Base-by-base conservation (phyloP, 2,329 filamentous ascomycete species). In the Talaromyces sp. region DNA sequence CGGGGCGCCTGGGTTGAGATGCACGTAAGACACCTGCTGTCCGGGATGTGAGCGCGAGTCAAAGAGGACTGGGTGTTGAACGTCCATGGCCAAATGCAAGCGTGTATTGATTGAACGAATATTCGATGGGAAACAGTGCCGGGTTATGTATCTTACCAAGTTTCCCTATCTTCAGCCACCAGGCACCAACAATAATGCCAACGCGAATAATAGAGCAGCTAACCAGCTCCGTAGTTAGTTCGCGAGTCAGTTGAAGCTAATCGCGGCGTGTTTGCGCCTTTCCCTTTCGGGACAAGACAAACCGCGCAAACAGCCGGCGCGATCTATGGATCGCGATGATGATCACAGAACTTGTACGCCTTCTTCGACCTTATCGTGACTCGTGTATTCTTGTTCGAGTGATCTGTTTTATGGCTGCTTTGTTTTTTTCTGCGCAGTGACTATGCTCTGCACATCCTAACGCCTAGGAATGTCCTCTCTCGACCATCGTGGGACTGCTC, bases 381-480 rank as follows among this genome's bases (percentile, higher is more conserved):
- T 3, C 10, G 8, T 9, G 16, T 40, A 8, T 7, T 40, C 36
- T 40, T 40, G 36, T 40, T n/a, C 16, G 36, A n/a, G 5, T 7
- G 4, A 12, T 27, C 8, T 27, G 10, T 47, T 27, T 10, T 27
- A 47, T 47, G 44, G 44, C 44, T 47, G 23, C 18, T 18, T 12
- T 27, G 5, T 23, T 47, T 47, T 10, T 5, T 9, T 27, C 44
- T 47, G 18, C 10, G 18, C 44, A 47, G 44, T 47, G 44, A 47
- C 44, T 18, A 47, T 47, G 44, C 44, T 27, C 23, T 47, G 44
- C 44, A 18, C 44, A 12, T 6, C 44, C 44, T 47, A 47, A 18
- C 44, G 51, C 57, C 57, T 61, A 67, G 66, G 65, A 54, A 78
- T 78, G 76, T 66, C 73, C 56, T 71, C 71, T 52, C 69, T 62